Conservation (phyloP, 495 filamentous ascomycete genomes). For the Hyaloscypha variabilis region DNA sequence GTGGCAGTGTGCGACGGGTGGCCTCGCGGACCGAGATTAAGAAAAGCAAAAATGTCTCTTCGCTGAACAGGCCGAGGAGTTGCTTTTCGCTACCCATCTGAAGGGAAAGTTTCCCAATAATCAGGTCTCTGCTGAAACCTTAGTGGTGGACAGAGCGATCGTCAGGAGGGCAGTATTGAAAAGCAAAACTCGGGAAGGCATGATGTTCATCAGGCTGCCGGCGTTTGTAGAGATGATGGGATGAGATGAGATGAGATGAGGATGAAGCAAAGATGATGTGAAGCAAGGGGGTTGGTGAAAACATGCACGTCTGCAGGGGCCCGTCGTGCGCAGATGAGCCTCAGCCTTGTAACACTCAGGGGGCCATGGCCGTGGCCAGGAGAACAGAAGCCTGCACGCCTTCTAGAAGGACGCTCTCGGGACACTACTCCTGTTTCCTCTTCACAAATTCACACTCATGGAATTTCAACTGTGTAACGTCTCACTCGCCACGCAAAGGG, state of each 20-base stretch:
- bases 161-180: neutral
- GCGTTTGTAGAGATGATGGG: neutral
- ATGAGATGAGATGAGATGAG: constrained; percentile 15
- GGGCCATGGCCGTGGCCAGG: neutral
- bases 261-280: constrained; percentile 12
- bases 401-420: neutral
- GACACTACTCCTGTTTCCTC: neutral
- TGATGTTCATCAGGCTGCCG: neutral
- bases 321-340: constrained; percentile 22
- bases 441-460: neutral
- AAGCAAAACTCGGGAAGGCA: neutral
- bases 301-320: constrained; percentile 22
- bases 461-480: neutral
- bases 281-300: constrained; percentile 7
- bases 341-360: constrained; percentile 20
- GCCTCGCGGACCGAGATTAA: neutral
- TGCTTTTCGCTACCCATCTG: neutral
- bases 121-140: neutral
- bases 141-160: neutral
- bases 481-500: neutral
- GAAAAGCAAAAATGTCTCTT: neutral
- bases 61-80: neutral
- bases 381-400: neutral
- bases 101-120: neutral
- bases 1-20: neutral